Conservation (phyloP, 345 rosid species). For the Abelmoschus esculentus region DNA sequence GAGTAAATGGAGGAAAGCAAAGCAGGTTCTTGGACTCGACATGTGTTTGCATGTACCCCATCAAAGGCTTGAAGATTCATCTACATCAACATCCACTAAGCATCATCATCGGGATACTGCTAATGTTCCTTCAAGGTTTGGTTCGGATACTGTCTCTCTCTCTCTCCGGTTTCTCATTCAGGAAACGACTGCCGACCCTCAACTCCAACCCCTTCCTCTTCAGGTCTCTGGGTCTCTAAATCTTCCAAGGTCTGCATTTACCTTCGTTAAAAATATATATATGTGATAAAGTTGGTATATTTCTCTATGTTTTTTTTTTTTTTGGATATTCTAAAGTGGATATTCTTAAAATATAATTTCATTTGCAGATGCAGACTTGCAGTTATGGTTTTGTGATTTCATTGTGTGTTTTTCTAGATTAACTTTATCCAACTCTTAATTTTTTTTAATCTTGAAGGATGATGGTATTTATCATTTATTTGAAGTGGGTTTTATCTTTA, state of each 20-base stretch:
- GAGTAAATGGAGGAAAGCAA: constrained; percentile 82
- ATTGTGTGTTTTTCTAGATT: background rate
- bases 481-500: background rate
- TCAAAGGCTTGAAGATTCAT: constrained; percentile 34
- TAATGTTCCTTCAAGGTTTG: constrained; percentile 24
- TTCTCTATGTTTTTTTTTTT: background rate
- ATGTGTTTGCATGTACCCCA: constrained; percentile 63
- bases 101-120: constrained; percentile 5
- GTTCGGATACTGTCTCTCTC: constrained; percentile 15
- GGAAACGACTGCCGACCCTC: constrained; percentile 20
- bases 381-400: background rate
- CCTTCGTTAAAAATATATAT: background rate
- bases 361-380: background rate
- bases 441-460: background rate
- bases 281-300: constrained; percentile 1
- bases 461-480: background rate
- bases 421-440: background rate
- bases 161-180: constrained; percentile 23
- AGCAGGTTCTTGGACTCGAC: constrained; percentile 62
- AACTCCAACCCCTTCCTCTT: constrained; percentile 63
- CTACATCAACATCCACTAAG: background rate
- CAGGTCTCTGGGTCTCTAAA: constrained; percentile 50
- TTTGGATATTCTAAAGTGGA: constrained; percentile 2
- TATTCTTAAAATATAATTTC: background rate
- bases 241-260: constrained; percentile 51